phyloP scores from a whole-genome alignment of 139 green algal species.

The Tetraselmis chui region DNA sequence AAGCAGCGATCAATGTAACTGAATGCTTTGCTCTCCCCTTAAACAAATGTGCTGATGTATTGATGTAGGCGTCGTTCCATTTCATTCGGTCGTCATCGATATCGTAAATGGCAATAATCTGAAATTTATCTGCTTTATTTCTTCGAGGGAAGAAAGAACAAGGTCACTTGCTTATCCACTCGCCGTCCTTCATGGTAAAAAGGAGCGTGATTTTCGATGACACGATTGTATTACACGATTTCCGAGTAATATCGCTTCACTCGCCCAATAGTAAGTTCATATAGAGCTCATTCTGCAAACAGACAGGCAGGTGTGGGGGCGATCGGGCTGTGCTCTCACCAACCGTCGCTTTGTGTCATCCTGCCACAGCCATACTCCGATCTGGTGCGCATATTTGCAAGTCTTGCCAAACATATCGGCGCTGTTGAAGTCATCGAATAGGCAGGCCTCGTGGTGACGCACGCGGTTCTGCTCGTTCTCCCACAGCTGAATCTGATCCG shows the following conservation, averaged over 20 bases:
- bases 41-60: too few species aligned
- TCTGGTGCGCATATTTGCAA: constrained; percentile 19
- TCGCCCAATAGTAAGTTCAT: neutral
- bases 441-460: constrained; percentile 7
- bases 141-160: too few species aligned
- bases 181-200: too few species aligned
- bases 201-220: too few species aligned
- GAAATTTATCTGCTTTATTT: too few species aligned
- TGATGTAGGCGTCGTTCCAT: too few species aligned
- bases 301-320: neutral
- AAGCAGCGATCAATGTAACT: neutral
- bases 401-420: constrained; percentile 37
- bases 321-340: neutral
- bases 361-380: constrained; percentile 42
- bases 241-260: neutral
- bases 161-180: too few species aligned
- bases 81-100: too few species aligned
- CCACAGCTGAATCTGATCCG: constrained; percentile 75
- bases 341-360: constrained; percentile 17
- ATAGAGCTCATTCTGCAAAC: neutral
- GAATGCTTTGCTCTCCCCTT: neutral
- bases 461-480: constrained; percentile 61
- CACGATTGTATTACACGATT: neutral
- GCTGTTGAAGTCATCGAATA: constrained; percentile 64
- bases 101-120: too few species aligned